Base-by-base conservation (phyloP, 2,329 filamentous ascomycete genomes). In the Colletotrichum spinosum region DNA sequence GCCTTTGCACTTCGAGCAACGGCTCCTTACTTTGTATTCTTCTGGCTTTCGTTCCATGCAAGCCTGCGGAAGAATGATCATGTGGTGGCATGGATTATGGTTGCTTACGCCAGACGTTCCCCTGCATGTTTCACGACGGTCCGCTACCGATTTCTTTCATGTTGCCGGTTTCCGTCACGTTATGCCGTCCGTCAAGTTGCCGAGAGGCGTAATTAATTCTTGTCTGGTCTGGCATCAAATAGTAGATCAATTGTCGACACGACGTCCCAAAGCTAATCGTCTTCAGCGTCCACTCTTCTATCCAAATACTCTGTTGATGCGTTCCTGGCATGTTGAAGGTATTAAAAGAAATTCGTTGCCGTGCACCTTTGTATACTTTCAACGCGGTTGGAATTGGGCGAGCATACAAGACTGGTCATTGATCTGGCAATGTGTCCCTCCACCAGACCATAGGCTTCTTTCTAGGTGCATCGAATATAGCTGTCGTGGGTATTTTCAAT, bases 21-120 rank as follows among this genome's bases (percentile, higher is more conserved):
- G 2, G 52, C 44, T 38, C 41, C 46, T 51, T 62, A 45, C 41
- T 46, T 62, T 56, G 51, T 55, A 42, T 41, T 48, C 45, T 9
- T 17, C 39, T 42, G 39, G 25, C 25, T 25, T 25, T 25, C 25
- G 25, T 25, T 25, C 25, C 25, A 25, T 25, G 25, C 25, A 25
- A 42, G 45, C 45, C 13, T 48, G 10, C 50, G 45, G 45, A 51
- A 61, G 46, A 57, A 57, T 57, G 11, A 63, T 42, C 48, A 34
- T 15, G 25, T 33, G 8, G 9, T 55, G 39, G 42, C 52, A 63
- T 62, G 52, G 58, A 66, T 63, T 3, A 63, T 66, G 42, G 61
- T 38, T 65, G 41, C 57, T 15, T 13, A n/a, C n/a, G 5, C 41
- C 38, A 42, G 48, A 53, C 48, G 44, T 11, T 44, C 42, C 57